Percentiles rank a stretch among this genome's conserved stretches.
Evolutionary conservation across 129 eudicot species (phyloP).

Genomic region (Calendula officinalis): DNA sequence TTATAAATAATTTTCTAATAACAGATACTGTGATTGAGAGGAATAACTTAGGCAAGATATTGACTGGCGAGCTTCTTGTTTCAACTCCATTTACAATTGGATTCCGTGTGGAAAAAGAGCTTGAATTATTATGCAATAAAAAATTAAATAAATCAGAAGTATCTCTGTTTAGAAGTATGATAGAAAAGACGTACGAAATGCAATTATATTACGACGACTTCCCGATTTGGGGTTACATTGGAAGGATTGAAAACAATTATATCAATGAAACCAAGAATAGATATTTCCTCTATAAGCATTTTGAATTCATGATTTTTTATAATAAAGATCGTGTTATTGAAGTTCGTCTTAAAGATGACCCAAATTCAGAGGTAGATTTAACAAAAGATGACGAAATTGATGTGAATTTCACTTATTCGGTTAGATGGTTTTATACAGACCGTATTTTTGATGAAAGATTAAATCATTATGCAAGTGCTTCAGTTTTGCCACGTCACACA

Average conservation of each 20-base stretch:
- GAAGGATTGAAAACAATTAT: background rate
- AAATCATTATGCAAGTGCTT: constrained; percentile 36
- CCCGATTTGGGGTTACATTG: constrained; percentile 27
- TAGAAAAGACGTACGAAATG: constrained; percentile 39
- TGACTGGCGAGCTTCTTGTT: constrained; percentile 4
- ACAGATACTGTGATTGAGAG: background rate
- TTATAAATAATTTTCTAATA: too few relatives aligned
- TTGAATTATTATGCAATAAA: constrained; percentile 21
- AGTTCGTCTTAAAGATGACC: background rate
- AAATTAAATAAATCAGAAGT: constrained; percentile 38
- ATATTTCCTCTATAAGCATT: constrained; percentile 1
- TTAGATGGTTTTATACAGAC: constrained; percentile 38
- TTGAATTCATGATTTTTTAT: background rate
- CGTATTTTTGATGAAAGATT: constrained; percentile 40
- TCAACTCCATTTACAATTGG: background rate
- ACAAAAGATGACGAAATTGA: constrained; percentile 27
- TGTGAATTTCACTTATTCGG: constrained; percentile 42
- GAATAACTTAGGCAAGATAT: constrained; percentile 14
- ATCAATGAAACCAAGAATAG: background rate
- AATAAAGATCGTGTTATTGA: background rate
- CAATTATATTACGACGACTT: constrained; percentile 56
- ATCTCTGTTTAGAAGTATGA: constrained; percentile 34
- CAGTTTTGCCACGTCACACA: constrained; percentile 32
- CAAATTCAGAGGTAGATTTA: background rate
- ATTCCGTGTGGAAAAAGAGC: constrained; percentile 4